Evolutionary conservation across 306 rosid genomes (phyloP), one percentile per base, ranked within the genome.

Genomic region (Cucurbita moschata): DNA sequence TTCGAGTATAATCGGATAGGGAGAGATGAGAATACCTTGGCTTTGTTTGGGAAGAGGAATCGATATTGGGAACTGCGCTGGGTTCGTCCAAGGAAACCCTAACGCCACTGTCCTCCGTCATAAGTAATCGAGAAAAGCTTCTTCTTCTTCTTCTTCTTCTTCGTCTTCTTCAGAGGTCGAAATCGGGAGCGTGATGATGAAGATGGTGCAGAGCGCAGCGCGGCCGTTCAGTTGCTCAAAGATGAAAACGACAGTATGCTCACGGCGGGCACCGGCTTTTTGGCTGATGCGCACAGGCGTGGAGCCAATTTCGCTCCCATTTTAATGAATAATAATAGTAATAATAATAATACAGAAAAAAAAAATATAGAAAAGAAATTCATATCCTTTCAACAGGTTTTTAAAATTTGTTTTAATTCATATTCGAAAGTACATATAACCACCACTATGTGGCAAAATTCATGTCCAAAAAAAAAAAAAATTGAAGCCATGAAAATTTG

Each of bases 11-110:
- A 40, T 10, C 3, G n/a, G 21, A 55, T 11, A 57, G 44, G 42
- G 64, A 19, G 40, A 42, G 21, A 23, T 12, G 50, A 13, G 39
- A 23, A 19, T 79, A 94, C 98, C 97, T 89, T 81, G 82, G 92
- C 77, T 92, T 84, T 30, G 96, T 75, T 80, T 88, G 97, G 44
- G 94, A 86, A 42, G 90, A 75, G 53, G 78, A 47, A 10, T 61
- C 80, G 11, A 82, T 92, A 44, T 49, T 79, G 57, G 86, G 37
- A 0, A 53, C 73, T 8, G 81, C 16, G 5, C 30, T 35, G 19
- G 86, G 58, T 68, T 86, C 84, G 42, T 69, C 56, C 21, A 89
- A 84, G 73, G 87, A 83, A 83, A 84, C 91, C 88, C 84, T 90
- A 81, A 83, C 78, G 74, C 70, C 75, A 66, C 68, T 74, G 49